These are phyloP conservation scores for Aspergillus sp. DNA, from an alignment of 2,329 filamentous ascomycete genomes.

Conservation along the genomic window DNA sequence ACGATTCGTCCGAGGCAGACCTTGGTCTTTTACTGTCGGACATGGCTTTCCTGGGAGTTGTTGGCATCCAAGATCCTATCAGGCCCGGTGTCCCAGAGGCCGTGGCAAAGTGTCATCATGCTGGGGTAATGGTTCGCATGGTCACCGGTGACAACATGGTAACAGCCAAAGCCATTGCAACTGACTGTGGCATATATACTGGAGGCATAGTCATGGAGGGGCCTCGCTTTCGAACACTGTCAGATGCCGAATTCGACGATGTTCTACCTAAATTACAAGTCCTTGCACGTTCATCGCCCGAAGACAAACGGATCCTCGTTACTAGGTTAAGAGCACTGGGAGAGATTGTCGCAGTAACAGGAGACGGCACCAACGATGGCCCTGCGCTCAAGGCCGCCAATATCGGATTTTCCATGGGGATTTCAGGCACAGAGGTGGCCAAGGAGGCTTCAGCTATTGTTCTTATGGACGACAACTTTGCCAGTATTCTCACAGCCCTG, in stretches of 20 bases:
- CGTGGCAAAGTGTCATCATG: conserved; percentile 46
- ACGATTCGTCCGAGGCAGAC: conserved; percentile 61
- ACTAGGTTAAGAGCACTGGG: conserved; percentile 57
- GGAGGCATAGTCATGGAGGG: conserved; percentile 66
- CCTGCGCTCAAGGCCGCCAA: conserved; percentile 63
- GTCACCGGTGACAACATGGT: conserved; percentile 67
- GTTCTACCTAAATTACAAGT: conserved; percentile 60
- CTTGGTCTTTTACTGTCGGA: conserved; percentile 67
- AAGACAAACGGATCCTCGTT: conserved; percentile 64
- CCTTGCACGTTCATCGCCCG: conserved; percentile 61
- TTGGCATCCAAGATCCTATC: conserved; percentile 71
- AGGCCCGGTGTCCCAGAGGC: conserved; percentile 55
- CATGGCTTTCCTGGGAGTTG: conserved; percentile 68
- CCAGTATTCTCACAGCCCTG: conserved; percentile 61
- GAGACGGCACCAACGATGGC: conserved; percentile 65
- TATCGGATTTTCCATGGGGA: conserved; percentile 65
- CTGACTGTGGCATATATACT: conserved; percentile 65
- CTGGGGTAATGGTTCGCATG: conserved; percentile 67
- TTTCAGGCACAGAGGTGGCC: conserved; percentile 63
- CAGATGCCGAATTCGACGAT: conserved; percentile 55
- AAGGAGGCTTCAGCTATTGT: conserved; percentile 66
- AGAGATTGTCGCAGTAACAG: conserved; percentile 60
- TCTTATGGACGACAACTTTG: conserved; percentile 65
- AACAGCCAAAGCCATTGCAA: conserved; percentile 70
- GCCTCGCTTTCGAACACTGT: conserved; percentile 61